Evolutionary conservation across 2,329 filamentous ascomycete genomes (phyloP).

Genomic region (Penicillium frequentans): DNA sequence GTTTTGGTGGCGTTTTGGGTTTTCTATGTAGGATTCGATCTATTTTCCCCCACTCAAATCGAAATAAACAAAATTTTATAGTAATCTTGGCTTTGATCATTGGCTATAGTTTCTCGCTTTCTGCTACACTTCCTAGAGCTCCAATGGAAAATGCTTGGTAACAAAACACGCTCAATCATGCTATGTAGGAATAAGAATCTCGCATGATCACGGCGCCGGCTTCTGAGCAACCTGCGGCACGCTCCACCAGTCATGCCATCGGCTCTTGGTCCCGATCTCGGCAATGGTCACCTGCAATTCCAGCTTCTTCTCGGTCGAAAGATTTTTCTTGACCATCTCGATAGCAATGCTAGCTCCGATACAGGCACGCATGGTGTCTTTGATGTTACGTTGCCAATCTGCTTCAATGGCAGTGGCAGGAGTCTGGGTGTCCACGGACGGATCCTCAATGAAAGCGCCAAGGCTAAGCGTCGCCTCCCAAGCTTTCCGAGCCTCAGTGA

Average conservation of each 20-base stretch:
- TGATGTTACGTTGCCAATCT: constrained; percentile 62
- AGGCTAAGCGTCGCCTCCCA: constrained; percentile 45
- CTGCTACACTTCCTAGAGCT: too few species aligned
- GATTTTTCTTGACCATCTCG: constrained; percentile 58
- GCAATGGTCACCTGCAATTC: constrained; percentile 38
- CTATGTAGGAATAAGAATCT: background rate
- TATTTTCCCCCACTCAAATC: background rate
- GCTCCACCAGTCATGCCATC: constrained; percentile 48
- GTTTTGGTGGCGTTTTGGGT: background rate
- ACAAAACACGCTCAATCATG: background rate
- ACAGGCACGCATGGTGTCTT: constrained; percentile 65
- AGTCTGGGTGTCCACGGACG: constrained; percentile 2
- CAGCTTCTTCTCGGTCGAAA: constrained; percentile 34
- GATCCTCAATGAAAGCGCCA: constrained; percentile 34
- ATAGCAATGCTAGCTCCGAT: constrained; percentile 69
- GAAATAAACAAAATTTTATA: background rate
- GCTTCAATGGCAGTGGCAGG: constrained; percentile 53
- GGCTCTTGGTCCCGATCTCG: constrained; percentile 38
- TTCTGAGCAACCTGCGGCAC: constrained; percentile 41
- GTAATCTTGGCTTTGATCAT: background rate
- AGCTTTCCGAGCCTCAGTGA: constrained; percentile 42
- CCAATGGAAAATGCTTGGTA: background rate
- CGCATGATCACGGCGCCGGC: background rate
- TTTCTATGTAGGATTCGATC: background rate
- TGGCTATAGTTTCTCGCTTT: too few species aligned